Evolutionary conservation across 495 filamentous ascomycete genomes (phyloP).

Genomic region (Podospora pseudoanserina): DNA sequence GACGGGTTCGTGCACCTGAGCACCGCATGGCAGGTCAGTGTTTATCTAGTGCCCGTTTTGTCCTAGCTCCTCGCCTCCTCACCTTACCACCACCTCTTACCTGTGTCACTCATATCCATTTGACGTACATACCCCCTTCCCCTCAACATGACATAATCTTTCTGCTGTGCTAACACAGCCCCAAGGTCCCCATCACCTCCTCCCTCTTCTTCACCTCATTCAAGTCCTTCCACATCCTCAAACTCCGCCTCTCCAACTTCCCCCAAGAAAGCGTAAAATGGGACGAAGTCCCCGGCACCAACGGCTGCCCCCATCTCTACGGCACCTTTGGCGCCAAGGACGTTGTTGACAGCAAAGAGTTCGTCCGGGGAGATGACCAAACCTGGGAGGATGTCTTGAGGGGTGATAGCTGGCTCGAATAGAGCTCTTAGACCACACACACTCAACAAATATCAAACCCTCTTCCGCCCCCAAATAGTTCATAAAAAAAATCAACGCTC

Average conservation of each 20-base stretch:
- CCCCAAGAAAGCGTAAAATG: conserved; percentile 33
- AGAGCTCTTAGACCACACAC: not conserved
- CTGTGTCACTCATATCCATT: not conserved
- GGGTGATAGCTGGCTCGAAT: conserved; percentile 30
- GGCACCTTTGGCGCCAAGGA: conserved; percentile 46
- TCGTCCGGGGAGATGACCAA: conserved; percentile 29
- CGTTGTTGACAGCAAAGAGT: conserved; percentile 31
- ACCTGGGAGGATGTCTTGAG: conserved; percentile 36
- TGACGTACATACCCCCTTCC: not conserved
- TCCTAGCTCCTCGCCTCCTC: not conserved
- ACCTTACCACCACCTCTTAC: not conserved
- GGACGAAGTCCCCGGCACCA: conserved; percentile 36
- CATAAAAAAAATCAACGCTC: no score
- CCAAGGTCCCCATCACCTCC: conserved; percentile 47
- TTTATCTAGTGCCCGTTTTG: not conserved
- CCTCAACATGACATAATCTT: no score
- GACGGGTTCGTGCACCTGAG: conserved; percentile 55
- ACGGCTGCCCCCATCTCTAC: conserved; percentile 46
- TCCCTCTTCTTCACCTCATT: conserved; percentile 43
- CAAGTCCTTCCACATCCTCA: conserved; percentile 42
- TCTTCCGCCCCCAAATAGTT: no score
- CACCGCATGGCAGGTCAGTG: conserved; percentile 42
- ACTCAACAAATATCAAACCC: no score
- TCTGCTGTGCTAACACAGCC: no score
- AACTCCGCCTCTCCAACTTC: conserved; percentile 31